Evolutionary conservation across 805 yeast species (phyloP).

Genomic region (Candida dajiaensis): DNA sequence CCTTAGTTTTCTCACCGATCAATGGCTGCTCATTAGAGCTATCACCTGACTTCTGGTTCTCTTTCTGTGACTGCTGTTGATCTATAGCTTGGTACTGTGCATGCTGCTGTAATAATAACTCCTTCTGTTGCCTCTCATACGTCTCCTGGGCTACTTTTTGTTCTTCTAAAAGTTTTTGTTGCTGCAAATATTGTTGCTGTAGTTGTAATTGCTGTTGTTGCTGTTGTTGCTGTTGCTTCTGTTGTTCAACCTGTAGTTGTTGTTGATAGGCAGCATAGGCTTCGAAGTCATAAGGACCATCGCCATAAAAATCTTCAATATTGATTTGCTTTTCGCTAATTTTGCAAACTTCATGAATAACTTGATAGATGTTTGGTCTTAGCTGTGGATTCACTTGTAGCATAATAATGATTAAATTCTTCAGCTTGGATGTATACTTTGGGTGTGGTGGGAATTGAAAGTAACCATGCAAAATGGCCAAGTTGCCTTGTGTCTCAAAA

Average conservation of each 20-base stretch:
- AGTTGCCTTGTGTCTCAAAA: slow-evolving; percentile 76
- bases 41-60: not conserved
- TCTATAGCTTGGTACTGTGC: slow-evolving; percentile 1
- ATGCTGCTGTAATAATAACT: slow-evolving; percentile 1
- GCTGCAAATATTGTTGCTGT: slow-evolving; percentile 11
- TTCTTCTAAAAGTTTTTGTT: slow-evolving; percentile 17
- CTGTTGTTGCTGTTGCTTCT: slow-evolving; percentile 32
- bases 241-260: slow-evolving; percentile 31
- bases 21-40: not conserved
- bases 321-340: slow-evolving; percentile 50
- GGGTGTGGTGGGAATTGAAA: slow-evolving; percentile 74
- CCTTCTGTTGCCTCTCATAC: not conserved
- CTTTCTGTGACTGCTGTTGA: not conserved
- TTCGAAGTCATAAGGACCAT: slow-evolving; percentile 52
- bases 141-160: slow-evolving; percentile 12
- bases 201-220: slow-evolving; percentile 19
- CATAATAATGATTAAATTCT: slow-evolving; percentile 70
- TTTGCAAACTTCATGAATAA: slow-evolving; percentile 55
- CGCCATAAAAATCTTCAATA: slow-evolving; percentile 33
- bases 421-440: slow-evolving; percentile 61
- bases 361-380: slow-evolving; percentile 86
- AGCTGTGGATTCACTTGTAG: slow-evolving; percentile 75
- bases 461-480: slow-evolving; percentile 80
- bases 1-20: slow-evolving; percentile 1
- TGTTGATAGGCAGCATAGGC: slow-evolving; percentile 48